Evolutionary conservation across 352 stramenopile genomes (phyloP).

Genomic region (Phytophthora fragariae): DNA sequence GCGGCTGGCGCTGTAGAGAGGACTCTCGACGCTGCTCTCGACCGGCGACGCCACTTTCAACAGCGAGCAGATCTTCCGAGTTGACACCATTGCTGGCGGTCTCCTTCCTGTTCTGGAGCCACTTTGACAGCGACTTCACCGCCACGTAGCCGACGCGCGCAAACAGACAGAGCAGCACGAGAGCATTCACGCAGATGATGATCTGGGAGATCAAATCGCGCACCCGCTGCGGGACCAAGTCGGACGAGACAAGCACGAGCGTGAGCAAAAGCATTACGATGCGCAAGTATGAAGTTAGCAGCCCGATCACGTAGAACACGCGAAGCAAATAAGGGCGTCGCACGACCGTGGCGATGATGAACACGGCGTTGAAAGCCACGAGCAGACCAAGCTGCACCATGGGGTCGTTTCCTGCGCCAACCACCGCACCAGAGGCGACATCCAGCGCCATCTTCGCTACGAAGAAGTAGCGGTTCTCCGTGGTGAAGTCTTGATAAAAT

Average conservation of each 20-base stretch:
- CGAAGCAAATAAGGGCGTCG: conserved; percentile 52
- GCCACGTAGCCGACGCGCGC: conserved; percentile 51
- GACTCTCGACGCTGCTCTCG: conserved; percentile 10
- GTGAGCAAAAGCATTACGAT: conserved; percentile 57
- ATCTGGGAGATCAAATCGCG: conserved; percentile 51
- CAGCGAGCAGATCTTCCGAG: conserved; percentile 22
- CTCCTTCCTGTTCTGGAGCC: conserved; percentile 26
- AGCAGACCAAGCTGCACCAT: conserved; percentile 53
- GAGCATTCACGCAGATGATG: conserved; percentile 53
- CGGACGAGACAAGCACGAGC: conserved; percentile 42
- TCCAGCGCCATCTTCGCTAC: conserved; percentile 52
- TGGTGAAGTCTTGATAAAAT: conserved; percentile 61
- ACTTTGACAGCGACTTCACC: conserved; percentile 24
- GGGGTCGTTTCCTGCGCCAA: conserved; percentile 42
- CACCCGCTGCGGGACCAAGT: conserved; percentile 49
- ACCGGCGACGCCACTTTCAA: conserved; percentile 20
- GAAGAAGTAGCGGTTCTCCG: conserved; percentile 64
- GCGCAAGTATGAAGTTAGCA: conserved; percentile 52
- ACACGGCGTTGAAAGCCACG: conserved; percentile 48
- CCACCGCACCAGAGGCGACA: conserved; percentile 46
- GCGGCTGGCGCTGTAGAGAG: conserved; percentile 16
- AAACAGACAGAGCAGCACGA: conserved; percentile 54
- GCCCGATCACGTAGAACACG: conserved; percentile 48
- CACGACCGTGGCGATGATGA: conserved; percentile 48
- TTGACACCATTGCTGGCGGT: conserved; percentile 2